These are phyloP conservation scores for Sanguinoderma infundibulare DNA, from an alignment of 1,284 basidiomycete genomes.

Conservation along the genomic window DNA sequence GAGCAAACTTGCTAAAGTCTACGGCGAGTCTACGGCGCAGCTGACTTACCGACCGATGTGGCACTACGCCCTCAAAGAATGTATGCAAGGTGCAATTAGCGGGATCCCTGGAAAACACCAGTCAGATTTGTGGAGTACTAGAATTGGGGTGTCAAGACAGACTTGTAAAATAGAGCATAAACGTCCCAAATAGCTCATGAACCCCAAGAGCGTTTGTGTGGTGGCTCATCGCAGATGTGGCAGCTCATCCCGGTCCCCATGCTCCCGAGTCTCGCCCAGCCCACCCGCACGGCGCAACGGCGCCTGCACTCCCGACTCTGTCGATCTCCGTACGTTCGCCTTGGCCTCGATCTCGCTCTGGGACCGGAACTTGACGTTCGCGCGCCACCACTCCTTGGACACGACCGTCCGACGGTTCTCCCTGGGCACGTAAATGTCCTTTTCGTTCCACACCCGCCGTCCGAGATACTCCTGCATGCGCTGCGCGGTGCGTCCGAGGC, in stretches of 20 bases:
- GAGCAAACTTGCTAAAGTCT: too few relatives aligned
- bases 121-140: too few relatives aligned
- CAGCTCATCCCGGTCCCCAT: not conserved
- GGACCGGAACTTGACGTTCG: conserved; percentile 35
- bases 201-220: conserved; percentile 1
- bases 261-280: not conserved
- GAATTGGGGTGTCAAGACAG: too few relatives aligned
- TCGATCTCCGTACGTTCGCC: not conserved
- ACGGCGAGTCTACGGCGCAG: too few relatives aligned
- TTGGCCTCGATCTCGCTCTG: conserved; percentile 10
- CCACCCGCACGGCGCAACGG: not conserved
- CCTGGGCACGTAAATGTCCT: conserved; percentile 55
- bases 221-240: not conserved
- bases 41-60: too few relatives aligned
- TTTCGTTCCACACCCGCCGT: conserved; percentile 67
- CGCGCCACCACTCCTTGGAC: conserved; percentile 41
- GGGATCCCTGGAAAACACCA: too few relatives aligned
- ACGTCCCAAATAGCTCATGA: conserved; percentile 7
- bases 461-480: conserved; percentile 71
- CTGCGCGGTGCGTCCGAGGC: conserved; percentile 54
- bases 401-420: conserved; percentile 36
- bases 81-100: too few relatives aligned
- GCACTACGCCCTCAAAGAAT: too few relatives aligned
- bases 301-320: not conserved
- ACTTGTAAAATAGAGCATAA: conserved; percentile 16